These are phyloP conservation scores for Chaetomium fimeti DNA, from an alignment of 495 filamentous ascomycete species.

Conservation along the genomic window DNA sequence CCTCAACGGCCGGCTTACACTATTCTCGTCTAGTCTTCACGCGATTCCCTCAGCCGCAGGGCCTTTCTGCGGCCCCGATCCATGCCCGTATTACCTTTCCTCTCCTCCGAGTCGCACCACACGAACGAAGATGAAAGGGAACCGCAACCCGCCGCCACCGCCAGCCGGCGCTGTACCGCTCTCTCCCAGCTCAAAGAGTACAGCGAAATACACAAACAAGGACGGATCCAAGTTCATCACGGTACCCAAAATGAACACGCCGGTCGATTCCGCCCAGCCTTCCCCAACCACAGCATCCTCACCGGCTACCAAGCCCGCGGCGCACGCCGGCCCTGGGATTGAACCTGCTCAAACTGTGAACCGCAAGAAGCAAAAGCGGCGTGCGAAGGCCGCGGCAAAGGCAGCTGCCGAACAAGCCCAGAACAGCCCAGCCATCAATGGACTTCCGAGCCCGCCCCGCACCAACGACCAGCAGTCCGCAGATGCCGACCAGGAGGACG, in stretches of 20 bases:
- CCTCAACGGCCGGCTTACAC: conserved; percentile 18
- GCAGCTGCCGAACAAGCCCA: conserved; percentile 49
- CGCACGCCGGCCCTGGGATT: conserved; percentile 32
- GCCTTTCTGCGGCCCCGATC: conserved; percentile 17
- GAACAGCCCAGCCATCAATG: conserved; percentile 38
- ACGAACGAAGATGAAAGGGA: conserved; percentile 52
- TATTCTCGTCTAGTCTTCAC: conserved; percentile 14
- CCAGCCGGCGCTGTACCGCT: conserved; percentile 37
- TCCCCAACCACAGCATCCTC: conserved; percentile 45
- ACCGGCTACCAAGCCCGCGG: conserved; percentile 31
- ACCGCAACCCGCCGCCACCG: conserved; percentile 46
- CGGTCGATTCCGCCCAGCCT: conserved; percentile 51
- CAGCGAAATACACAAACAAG: conserved; percentile 62
- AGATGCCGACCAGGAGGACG: conserved; percentile 34
- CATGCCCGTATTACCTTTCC: conserved; percentile 35
- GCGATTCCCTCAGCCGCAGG: conserved; percentile 13
- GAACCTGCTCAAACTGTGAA: conserved; percentile 59
- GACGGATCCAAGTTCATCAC: conserved; percentile 68
- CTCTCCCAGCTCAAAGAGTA: conserved; percentile 46
- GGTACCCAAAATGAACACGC: conserved; percentile 56
- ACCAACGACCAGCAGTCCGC: conserved; percentile 33
- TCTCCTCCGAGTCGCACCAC: conserved; percentile 30
- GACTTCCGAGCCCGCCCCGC: conserved; percentile 40
- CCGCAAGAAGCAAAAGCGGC: conserved; percentile 88
- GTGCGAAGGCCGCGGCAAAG: conserved; percentile 72